phyloP scores from a whole-genome alignment of 805 yeast species.

The Candida schatavii region DNA sequence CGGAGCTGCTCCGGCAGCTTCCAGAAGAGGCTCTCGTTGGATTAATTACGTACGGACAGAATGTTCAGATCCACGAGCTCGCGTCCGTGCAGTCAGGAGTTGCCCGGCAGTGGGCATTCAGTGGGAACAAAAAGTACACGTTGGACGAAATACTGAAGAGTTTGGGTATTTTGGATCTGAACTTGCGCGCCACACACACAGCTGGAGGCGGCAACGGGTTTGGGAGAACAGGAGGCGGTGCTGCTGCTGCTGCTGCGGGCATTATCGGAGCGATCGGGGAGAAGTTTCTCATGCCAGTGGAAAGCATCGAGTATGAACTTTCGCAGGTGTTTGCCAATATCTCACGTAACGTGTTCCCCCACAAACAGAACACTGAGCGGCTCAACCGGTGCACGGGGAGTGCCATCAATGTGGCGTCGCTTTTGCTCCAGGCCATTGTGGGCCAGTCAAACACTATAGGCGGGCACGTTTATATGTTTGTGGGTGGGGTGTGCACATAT shows the following conservation, averaged over 20 bases:
- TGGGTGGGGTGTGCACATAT: slow-evolving; percentile 63
- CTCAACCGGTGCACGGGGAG: slow-evolving; percentile 56
- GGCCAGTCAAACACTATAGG: slow-evolving; percentile 47
- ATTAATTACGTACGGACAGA: slow-evolving; percentile 56
- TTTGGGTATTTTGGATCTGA: slow-evolving; percentile 42
- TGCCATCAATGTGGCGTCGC: slow-evolving; percentile 50
- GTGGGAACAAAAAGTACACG: slow-evolving; percentile 53
- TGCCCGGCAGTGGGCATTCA: slow-evolving; percentile 43
- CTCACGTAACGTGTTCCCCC: slow-evolving; percentile 48
- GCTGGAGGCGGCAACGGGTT: background rate
- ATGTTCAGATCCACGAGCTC: slow-evolving; percentile 57
- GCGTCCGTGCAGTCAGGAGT: slow-evolving; percentile 28
- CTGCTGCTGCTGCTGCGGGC: background rate
- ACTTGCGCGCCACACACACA: slow-evolving; percentile 10
- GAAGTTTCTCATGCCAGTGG: slow-evolving; percentile 46
- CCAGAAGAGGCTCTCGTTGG: slow-evolving; percentile 59
- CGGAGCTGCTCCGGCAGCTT: slow-evolving; percentile 43
- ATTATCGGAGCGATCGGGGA: slow-evolving; percentile 21
- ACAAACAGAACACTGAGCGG: slow-evolving; percentile 40
- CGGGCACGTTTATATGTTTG: slow-evolving; percentile 51
- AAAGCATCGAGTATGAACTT: slow-evolving; percentile 49
- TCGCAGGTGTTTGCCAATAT: slow-evolving; percentile 48
- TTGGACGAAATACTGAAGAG: slow-evolving; percentile 44
- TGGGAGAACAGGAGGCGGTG: background rate
- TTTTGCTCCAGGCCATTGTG: slow-evolving; percentile 33